Conservation (phyloP, 2,329 filamentous ascomycete genomes). For the Colletotrichum neosansevieriae region DNA sequence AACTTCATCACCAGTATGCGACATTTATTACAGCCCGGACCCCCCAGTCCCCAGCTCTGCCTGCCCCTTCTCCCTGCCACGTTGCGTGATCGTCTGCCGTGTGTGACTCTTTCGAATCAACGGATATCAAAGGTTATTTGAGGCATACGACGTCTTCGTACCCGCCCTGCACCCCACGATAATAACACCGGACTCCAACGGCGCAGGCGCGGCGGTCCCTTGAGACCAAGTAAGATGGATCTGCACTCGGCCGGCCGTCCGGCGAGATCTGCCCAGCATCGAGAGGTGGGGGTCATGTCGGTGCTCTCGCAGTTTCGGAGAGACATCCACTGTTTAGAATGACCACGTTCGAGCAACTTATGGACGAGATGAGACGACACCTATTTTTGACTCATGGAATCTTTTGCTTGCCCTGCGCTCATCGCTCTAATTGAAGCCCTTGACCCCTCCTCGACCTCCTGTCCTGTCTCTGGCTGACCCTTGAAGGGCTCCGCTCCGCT, state of each 20-base stretch:
- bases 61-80: constrained; percentile 12
- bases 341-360: not conserved
- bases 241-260: constrained; percentile 36
- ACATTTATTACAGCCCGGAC: constrained; percentile 29
- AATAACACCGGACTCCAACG: constrained; percentile 31
- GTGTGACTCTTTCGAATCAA: constrained; percentile 26
- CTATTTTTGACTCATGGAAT: constrained; percentile 38
- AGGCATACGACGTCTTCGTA: constrained; percentile 31
- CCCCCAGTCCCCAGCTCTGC: not conserved
- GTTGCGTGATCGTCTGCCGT: constrained; percentile 31
- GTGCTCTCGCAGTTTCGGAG: constrained; percentile 37
- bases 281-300: constrained; percentile 34
- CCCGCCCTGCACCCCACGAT: constrained; percentile 38
- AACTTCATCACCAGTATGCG: constrained; percentile 18
- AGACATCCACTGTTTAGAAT: constrained; percentile 16
- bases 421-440: not conserved
- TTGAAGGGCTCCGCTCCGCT: constrained; percentile 39
- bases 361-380: constrained; percentile 24
- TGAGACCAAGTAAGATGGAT: constrained; percentile 19
- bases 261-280: constrained; percentile 32
- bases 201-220: constrained; percentile 31
- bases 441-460: constrained; percentile 12
- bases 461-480: constrained; percentile 37
- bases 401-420: constrained; percentile 2
- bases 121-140: constrained; percentile 39